Evolutionary conservation across 768 basidiomycete genomes (phyloP).

Genomic region (Boletus rubescentipes): DNA sequence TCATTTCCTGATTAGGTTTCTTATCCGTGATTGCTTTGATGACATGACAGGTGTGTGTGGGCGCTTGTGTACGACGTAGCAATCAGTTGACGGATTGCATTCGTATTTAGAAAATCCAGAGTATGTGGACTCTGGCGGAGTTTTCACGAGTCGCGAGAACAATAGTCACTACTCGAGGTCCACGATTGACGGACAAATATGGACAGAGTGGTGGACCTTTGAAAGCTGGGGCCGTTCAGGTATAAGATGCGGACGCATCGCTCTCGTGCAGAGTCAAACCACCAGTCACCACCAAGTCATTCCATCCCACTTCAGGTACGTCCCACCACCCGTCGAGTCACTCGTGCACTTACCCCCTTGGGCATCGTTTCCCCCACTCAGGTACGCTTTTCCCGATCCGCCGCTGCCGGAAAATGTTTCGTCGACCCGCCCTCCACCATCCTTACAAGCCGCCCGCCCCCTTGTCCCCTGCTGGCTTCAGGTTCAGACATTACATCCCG

Average conservation of each 20-base stretch:
- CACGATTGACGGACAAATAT: conserved; percentile 7
- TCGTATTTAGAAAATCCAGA: background rate
- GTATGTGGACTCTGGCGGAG: conserved; percentile 10
- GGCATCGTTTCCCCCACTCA: background rate
- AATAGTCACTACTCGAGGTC: conserved; percentile 9
- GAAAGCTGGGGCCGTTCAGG: background rate
- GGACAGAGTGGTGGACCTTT: conserved; percentile 4
- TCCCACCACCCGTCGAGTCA: background rate
- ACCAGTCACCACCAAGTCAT: background rate
- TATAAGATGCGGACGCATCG: conserved; percentile 19
- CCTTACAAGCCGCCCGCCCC: conserved; percentile 15
- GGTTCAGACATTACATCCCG: conserved; percentile 19
- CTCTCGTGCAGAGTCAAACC: background rate
- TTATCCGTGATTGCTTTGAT: background rate
- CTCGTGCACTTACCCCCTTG: background rate
- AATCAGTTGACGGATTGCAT: background rate
- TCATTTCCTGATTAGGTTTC: background rate
- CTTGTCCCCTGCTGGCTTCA: conserved; percentile 29
- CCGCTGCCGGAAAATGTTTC: conserved; percentile 19
- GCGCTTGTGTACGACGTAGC: background rate
- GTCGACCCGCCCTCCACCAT: conserved; percentile 8
- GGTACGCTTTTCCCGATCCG: background rate
- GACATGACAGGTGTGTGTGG: conserved; percentile 8
- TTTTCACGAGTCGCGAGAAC: conserved; percentile 5
- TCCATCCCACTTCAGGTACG: background rate